Percentiles rank a stretch among this genome's conserved stretches.
Conservation (phyloP, 176 grass and related monocot genomes). For the Saccharum spontaneum region DNA sequence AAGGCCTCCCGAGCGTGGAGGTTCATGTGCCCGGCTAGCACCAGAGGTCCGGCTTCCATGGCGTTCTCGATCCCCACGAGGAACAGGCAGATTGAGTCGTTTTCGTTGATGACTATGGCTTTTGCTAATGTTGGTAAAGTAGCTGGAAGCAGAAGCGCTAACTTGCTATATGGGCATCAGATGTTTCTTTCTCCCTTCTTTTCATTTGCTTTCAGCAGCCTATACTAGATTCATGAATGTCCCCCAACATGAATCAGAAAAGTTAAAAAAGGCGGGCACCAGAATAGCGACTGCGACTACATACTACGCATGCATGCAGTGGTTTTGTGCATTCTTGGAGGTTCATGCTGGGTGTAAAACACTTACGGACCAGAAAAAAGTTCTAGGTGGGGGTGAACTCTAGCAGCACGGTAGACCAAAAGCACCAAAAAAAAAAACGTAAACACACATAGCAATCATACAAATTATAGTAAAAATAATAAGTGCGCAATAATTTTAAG, state of each 20-base stretch:
- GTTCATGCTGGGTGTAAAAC: not conserved
- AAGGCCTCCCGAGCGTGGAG: no score
- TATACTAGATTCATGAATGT: slow-evolving; percentile 1
- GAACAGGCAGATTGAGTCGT: not conserved
- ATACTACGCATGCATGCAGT: not conserved
- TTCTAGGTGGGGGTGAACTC: no score
- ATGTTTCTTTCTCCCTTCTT: not conserved
- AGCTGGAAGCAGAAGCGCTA: not conserved
- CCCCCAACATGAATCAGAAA: not conserved
- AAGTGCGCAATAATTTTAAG: no score
- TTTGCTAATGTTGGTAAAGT: not conserved
- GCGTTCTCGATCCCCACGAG: no score
- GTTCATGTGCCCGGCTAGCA: no score
- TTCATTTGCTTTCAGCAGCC: slow-evolving; percentile 6
- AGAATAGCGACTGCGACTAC: not conserved
- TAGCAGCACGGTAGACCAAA: no score
- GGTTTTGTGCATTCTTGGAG: not conserved
- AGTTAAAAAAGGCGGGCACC: not conserved
- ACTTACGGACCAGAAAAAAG: no score
- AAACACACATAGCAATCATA: no score
- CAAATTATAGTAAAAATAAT: no score
- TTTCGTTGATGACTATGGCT: not conserved
- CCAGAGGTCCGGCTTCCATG: no score
- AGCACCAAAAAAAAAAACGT: no score
- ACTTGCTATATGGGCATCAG: not conserved